Evolutionary conservation across 78 protist genomes (phyloP).

Genomic region (Polysphondylium violaceum): DNA sequence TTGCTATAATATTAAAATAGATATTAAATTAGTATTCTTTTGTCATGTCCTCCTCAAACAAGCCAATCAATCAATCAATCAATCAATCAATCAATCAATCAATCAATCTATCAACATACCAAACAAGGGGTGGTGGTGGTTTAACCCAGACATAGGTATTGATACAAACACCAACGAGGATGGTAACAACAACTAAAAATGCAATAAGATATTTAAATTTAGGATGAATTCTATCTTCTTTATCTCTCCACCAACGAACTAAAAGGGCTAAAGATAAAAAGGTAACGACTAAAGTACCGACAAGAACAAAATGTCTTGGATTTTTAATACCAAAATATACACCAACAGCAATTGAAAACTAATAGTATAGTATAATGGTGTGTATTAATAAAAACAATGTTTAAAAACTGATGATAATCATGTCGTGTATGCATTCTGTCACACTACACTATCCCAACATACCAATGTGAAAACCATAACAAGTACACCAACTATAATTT

Average conservation of each 20-base stretch:
- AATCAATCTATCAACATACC: too few relatives aligned
- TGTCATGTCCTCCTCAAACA: too few relatives aligned
- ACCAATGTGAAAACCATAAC: conserved; percentile 49
- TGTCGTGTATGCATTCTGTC: background rate
- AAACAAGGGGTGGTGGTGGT: conserved; percentile 1
- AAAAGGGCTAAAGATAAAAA: conserved; percentile 20
- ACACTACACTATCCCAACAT: background rate
- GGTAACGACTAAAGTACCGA: conserved; percentile 2
- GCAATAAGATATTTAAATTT: conserved; percentile 47
- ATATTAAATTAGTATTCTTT: too few relatives aligned
- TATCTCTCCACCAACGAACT: conserved; percentile 73
- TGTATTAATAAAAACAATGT: background rate
- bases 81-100: too few relatives aligned
- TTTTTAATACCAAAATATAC: conserved; percentile 57
- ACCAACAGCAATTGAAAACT: conserved; percentile 73
- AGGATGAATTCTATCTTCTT: conserved; percentile 73
- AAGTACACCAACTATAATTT: conserved; percentile 9
- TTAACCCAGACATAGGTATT: conserved; percentile 60
- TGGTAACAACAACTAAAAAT: conserved; percentile 8
- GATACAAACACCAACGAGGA: conserved; percentile 24
- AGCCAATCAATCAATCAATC: too few relatives aligned
- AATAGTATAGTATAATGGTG: background rate
- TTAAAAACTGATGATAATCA: background rate
- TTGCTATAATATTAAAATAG: background rate
- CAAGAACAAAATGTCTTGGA: conserved; percentile 64